phyloP scores from a whole-genome alignment of 352 stramenopile species.

The Halophytophthora polymorphica region DNA sequence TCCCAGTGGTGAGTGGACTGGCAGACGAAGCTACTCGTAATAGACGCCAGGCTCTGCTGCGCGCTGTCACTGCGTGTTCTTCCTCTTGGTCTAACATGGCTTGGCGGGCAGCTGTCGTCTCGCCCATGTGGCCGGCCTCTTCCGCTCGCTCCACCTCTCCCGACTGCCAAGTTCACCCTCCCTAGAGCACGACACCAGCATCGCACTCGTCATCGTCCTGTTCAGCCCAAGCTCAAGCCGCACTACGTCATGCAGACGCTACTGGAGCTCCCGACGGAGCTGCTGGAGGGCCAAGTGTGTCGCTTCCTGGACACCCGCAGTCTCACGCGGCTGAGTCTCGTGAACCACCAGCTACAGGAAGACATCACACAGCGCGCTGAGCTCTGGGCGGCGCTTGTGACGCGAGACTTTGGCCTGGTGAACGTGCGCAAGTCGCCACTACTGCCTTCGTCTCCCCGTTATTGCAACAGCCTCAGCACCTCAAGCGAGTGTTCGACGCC shows the following conservation, averaged over 20 bases:
- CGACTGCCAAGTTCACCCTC: too few relatives aligned
- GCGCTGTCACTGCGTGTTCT: neutral
- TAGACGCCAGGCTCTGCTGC: conserved; percentile 3
- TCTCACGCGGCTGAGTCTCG: conserved; percentile 30
- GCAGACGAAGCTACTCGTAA: conserved; percentile 3
- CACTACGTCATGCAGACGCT: conserved; percentile 21
- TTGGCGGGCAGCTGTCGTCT: too few relatives aligned
- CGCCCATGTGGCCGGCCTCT: too few relatives aligned
- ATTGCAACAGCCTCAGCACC: conserved; percentile 2
- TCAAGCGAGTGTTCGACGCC: neutral
- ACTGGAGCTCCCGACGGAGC: conserved; percentile 26
- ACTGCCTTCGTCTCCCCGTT: neutral
- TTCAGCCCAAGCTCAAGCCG: too few relatives aligned
- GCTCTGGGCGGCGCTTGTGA: conserved; percentile 44
- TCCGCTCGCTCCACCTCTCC: too few relatives aligned
- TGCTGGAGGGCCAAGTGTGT: conserved; percentile 44
- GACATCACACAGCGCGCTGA: conserved; percentile 22
- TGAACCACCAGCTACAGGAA: conserved; percentile 31
- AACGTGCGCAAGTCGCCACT: conserved; percentile 23
- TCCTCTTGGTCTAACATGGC: neutral
- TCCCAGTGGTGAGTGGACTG: too few relatives aligned
- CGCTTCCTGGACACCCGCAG: conserved; percentile 40
- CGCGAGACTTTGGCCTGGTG: conserved; percentile 35
- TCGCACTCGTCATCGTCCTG: too few relatives aligned
- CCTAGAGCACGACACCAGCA: too few relatives aligned